phyloP scores from a whole-genome alignment of 371 early-diverging fungal species.

The Mucor circinelloides region DNA sequence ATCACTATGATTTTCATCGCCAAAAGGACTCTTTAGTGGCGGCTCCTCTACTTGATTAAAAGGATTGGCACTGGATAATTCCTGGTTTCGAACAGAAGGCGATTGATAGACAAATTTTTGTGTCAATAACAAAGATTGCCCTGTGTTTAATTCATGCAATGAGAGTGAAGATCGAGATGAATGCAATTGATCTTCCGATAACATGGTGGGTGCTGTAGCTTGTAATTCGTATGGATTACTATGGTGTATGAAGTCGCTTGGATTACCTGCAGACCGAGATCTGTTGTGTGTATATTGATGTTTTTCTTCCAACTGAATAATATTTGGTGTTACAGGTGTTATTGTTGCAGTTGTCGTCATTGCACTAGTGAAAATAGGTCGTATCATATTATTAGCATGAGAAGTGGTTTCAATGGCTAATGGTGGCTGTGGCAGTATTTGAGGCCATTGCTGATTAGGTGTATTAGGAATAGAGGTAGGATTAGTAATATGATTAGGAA shows the following conservation, averaged over 20 bases:
- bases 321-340: conserved; percentile 15
- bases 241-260: conserved; percentile 19
- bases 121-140: conserved; percentile 42
- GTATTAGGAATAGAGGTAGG: neutral
- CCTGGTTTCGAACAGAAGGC: conserved; percentile 17
- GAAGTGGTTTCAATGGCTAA: neutral
- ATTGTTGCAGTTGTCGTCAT: conserved; percentile 8
- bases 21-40: conserved; percentile 17
- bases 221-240: conserved; percentile 9
- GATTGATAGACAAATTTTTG: conserved; percentile 45
- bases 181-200: conserved; percentile 10
- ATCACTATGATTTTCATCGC: conserved; percentile 10
- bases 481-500: neutral
- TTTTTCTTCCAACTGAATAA: conserved; percentile 5
- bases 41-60: conserved; percentile 7
- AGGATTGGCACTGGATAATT: conserved; percentile 9
- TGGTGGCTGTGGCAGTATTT: neutral
- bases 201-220: neutral
- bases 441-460: neutral
- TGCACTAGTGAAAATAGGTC: conserved; percentile 1
- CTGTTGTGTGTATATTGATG: conserved; percentile 34
- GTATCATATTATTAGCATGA: conserved; percentile 1
- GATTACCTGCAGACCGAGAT: conserved; percentile 37
- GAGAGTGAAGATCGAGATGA: conserved; percentile 27
- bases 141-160: conserved; percentile 39